Base-by-base conservation (phyloP, 257 asterid species). In the Lycium ferocissimum region DNA sequence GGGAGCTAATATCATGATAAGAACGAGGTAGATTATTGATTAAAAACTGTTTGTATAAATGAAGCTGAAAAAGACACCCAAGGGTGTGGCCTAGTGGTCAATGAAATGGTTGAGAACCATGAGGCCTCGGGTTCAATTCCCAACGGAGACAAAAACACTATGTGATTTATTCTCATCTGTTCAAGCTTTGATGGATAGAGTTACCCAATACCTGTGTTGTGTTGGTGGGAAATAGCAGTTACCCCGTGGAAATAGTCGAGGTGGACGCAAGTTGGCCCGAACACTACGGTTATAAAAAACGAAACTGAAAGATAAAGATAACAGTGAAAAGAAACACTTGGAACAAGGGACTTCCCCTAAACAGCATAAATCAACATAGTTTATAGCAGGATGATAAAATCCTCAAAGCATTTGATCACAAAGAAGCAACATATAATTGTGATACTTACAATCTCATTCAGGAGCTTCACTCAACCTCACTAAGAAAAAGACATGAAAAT, bases 391-490 rank as follows among this genome's bases (percentile, higher is more conserved):
- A 35, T 63, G 62, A 59, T 45, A 63, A 9, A 11, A 40, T 40
- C 62, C 17, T 45, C 3, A 0, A 59, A 59, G 84, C 43, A 80
- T 17, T 43, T 45, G 73, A 37, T 9, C 35, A 17, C n/a, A 17
- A 47, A 20, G 51, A 51, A 35, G 5, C 67, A 49, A 43, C 51
- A 5, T 63, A 83, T 54, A 59, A 43, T 40, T 1, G 15, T 12
- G 62, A 6, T 86, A 91, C 99, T 94, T 93, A 96, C 99, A 95
- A 91, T 63, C 95, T 91, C 98, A 96, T 95, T 91, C 99, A 37
- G 93, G 97, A 81, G 99, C 87, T 89, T 96, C 99, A 63, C 99
- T 96, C 92, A 96, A 87, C 88, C 98, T 94, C 90, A 95, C 98
- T 56, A 96, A 26, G 33, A 26, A 40, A 40, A 40, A 40, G 45